phyloP scores from a whole-genome alignment of 2,329 filamentous ascomycete species.

The Aspergillus unguis region DNA sequence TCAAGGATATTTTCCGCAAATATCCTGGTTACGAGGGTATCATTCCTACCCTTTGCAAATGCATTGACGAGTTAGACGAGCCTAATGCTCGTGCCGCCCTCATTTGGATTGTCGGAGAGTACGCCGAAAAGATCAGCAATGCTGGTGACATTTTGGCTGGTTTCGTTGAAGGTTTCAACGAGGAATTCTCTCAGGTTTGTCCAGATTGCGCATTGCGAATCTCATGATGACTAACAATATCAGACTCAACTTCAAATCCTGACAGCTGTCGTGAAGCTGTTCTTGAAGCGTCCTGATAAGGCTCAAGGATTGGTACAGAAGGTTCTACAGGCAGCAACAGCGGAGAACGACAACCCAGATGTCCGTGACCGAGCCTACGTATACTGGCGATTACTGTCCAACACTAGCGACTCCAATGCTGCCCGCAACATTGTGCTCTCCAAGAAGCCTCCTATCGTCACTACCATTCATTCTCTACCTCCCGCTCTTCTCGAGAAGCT shows the following conservation, averaged over 20 bases:
- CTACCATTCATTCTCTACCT: constrained; percentile 88
- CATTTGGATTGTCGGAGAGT: constrained; percentile 99
- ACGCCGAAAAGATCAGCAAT: constrained; percentile 98
- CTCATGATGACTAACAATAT: constrained; percentile 27
- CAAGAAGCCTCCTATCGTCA: constrained; percentile 88
- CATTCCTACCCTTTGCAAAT: constrained; percentile 91
- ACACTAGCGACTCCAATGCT: constrained; percentile 74
- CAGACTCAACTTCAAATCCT: constrained; percentile 97
- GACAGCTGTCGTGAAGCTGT: constrained; percentile 94
- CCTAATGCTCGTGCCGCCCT: constrained; percentile 83
- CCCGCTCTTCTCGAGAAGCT: constrained; percentile 80
- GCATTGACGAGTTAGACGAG: constrained; percentile 95
- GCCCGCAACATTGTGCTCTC: constrained; percentile 93
- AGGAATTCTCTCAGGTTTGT: constrained; percentile 88
- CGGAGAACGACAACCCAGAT: constrained; percentile 95
- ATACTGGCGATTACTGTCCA: constrained; percentile 92
- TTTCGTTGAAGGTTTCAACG: constrained; percentile 91
- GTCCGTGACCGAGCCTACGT: constrained; percentile 96
- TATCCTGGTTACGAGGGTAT: constrained; percentile 98
- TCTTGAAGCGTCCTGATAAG: constrained; percentile 92
- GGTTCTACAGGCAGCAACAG: constrained; percentile 86
- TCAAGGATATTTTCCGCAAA: constrained; percentile 97
- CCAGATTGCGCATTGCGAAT: background rate
- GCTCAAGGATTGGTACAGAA: constrained; percentile 90
- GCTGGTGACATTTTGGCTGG: constrained; percentile 89